Conservation (phyloP, 495 filamentous ascomycete species). For the Jackrogersella multiformis region DNA sequence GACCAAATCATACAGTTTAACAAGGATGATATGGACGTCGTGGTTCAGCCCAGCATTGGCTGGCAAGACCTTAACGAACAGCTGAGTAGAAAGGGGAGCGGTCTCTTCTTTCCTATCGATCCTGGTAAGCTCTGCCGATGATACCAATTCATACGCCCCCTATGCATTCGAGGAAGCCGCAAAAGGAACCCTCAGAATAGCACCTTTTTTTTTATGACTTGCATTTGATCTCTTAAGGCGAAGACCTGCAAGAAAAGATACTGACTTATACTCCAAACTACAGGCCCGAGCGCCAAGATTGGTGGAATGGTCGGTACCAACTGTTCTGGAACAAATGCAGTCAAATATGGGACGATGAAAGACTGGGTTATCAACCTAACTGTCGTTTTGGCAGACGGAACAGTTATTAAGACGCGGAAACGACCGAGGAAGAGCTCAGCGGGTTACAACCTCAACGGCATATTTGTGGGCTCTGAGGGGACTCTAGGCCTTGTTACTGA, state of each 20-base stretch:
- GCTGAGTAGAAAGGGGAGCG: slow-evolving; percentile 71
- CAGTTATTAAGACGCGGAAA: slow-evolving; percentile 77
- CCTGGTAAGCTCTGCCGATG: slow-evolving; percentile 62
- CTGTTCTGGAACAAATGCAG: slow-evolving; percentile 83
- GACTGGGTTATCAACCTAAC: slow-evolving; percentile 87
- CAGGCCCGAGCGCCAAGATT: slow-evolving; percentile 69
- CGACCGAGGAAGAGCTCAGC: slow-evolving; percentile 81
- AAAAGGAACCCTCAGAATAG: no score
- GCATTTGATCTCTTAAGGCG: background rate
- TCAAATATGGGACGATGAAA: slow-evolving; percentile 85
- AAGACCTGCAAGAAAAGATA: background rate
- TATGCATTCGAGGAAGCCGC: background rate
- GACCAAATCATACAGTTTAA: slow-evolving; percentile 81
- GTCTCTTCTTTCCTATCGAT: slow-evolving; percentile 90
- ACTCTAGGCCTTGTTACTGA: slow-evolving; percentile 83
- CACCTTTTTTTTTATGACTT: background rate
- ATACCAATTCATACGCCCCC: slow-evolving; percentile 32
- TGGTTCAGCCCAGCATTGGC: slow-evolving; percentile 89
- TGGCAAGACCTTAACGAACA: slow-evolving; percentile 90
- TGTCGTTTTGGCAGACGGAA: slow-evolving; percentile 81
- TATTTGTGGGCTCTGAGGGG: slow-evolving; percentile 82
- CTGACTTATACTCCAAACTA: slow-evolving; percentile 30
- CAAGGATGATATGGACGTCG: slow-evolving; percentile 88
- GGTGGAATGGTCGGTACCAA: slow-evolving; percentile 83
- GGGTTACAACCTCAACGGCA: slow-evolving; percentile 79